Evolutionary conservation across 2,329 filamentous ascomycete genomes (phyloP).

Genomic region (Bipolaris zeicola): DNA sequence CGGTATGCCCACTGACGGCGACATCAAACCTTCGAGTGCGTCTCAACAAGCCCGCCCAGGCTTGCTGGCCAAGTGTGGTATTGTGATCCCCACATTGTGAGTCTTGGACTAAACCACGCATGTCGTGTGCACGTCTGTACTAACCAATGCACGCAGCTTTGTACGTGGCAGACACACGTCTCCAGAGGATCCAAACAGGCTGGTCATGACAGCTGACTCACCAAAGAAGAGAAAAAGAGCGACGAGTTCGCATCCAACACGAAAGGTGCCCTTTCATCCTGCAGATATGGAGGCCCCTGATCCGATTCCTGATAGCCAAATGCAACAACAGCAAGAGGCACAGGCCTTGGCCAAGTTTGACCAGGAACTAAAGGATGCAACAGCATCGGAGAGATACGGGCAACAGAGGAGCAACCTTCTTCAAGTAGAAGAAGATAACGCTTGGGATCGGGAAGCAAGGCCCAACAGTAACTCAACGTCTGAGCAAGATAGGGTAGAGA

Average conservation of each 20-base stretch:
- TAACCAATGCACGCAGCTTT: slow-evolving; percentile 28
- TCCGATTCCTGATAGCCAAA: slow-evolving; percentile 1
- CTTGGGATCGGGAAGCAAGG: slow-evolving; percentile 48
- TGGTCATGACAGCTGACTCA: slow-evolving; percentile 40
- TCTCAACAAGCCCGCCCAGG: slow-evolving; percentile 29
- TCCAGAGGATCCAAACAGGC: slow-evolving; percentile 29
- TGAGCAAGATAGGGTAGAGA: slow-evolving; percentile 33
- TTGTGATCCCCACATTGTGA: slow-evolving; percentile 35
- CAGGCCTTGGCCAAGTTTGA: slow-evolving; percentile 11
- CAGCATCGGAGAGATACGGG: slow-evolving; percentile 23
- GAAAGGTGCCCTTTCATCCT: slow-evolving; percentile 21
- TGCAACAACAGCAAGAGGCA: not conserved
- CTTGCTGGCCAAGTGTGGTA: slow-evolving; percentile 38
- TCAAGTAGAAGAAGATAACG: slow-evolving; percentile 31
- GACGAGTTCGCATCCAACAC: slow-evolving; percentile 23
- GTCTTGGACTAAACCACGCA: slow-evolving; percentile 8
- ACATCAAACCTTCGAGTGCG: slow-evolving; percentile 35
- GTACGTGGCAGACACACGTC: slow-evolving; percentile 39
- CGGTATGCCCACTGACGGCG: slow-evolving; percentile 41
- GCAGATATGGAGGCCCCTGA: slow-evolving; percentile 9
- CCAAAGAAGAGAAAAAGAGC: slow-evolving; percentile 44
- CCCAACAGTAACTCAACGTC: slow-evolving; percentile 10
- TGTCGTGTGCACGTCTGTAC: not conserved
- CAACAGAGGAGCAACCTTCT: slow-evolving; percentile 35
- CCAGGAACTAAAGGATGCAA: slow-evolving; percentile 2